phyloP scores from a whole-genome alignment of 768 basidiomycete species.

The Leccinum uliginosum region DNA sequence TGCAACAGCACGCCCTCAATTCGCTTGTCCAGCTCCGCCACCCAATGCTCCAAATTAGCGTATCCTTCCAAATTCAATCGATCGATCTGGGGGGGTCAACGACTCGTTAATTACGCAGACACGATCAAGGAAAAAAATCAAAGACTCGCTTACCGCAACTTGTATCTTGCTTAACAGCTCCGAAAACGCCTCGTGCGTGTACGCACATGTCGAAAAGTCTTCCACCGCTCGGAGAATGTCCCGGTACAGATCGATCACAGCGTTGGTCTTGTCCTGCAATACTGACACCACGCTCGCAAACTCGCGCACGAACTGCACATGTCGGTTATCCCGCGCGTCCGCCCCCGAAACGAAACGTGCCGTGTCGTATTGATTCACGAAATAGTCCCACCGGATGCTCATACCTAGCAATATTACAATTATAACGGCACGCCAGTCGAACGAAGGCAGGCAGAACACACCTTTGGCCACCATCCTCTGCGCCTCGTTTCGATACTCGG shows the following conservation, averaged over 20 bases:
- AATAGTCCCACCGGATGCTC: slow-evolving; percentile 94
- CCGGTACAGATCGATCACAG: slow-evolving; percentile 84
- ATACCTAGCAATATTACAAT: slow-evolving; percentile 56
- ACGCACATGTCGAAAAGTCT: slow-evolving; percentile 82
- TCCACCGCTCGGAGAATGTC: slow-evolving; percentile 84
- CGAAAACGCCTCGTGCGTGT: slow-evolving; percentile 78
- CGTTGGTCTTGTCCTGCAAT: slow-evolving; percentile 95
- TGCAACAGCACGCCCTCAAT: slow-evolving; percentile 79
- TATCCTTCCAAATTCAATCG: slow-evolving; percentile 94
- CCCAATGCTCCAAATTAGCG: slow-evolving; percentile 90
- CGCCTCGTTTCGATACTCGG: slow-evolving; percentile 88
- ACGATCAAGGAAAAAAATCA: not conserved
- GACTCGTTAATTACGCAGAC: not conserved
- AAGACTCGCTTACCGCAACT: slow-evolving; percentile 50
- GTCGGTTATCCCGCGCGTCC: slow-evolving; percentile 81
- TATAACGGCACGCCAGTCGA: not conserved
- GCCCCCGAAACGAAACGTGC: slow-evolving; percentile 66
- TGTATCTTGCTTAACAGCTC: slow-evolving; percentile 78
- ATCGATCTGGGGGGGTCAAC: slow-evolving; percentile 62
- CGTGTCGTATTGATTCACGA: slow-evolving; percentile 91
- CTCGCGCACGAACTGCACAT: slow-evolving; percentile 91
- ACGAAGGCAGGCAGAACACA: slow-evolving; percentile 32
- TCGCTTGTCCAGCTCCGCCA: slow-evolving; percentile 72
- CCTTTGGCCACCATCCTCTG: slow-evolving; percentile 92
- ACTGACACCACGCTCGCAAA: slow-evolving; percentile 92